phyloP scores from a whole-genome alignment of 148 eudicot genomes.

The Oxyria digyna region DNA sequence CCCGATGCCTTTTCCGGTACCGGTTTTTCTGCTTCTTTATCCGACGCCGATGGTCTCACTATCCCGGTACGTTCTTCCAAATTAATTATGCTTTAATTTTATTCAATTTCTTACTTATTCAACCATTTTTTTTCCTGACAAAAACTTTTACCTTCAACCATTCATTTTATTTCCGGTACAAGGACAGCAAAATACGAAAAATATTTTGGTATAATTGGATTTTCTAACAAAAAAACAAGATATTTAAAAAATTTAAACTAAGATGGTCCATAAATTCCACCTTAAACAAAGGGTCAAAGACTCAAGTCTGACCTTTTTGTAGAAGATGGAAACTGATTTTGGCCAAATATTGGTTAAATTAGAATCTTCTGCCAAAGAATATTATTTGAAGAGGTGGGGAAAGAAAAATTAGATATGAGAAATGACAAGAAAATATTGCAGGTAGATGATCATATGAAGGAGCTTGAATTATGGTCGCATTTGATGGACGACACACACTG shows the following conservation, averaged over 20 bases:
- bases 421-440: constrained; percentile 11
- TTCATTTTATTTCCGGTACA: background rate
- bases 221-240: background rate
- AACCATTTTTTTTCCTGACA: background rate
- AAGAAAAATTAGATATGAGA: background rate
- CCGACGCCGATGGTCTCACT: constrained; percentile 33
- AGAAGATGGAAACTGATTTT: background rate
- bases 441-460: constrained; percentile 70
- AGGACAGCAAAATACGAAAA: background rate
- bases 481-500: constrained; percentile 78
- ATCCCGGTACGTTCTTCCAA: constrained; percentile 43
- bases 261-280: background rate
- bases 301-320: background rate
- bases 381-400: no score
- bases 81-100: background rate
- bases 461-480: constrained; percentile 76
- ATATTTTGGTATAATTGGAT: background rate
- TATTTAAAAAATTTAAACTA: background rate
- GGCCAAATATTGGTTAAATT: background rate
- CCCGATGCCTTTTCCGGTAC: constrained; percentile 19
- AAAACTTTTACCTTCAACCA: background rate
- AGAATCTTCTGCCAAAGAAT: background rate
- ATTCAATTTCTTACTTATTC: background rate
- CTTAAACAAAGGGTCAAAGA: background rate
- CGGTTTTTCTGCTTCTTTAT: constrained; percentile 16